Percentiles rank a stretch among this genome's conserved stretches.
Conservation (phyloP, 495 filamentous ascomycete genomes). For the Lichenothelia convexa region DNA sequence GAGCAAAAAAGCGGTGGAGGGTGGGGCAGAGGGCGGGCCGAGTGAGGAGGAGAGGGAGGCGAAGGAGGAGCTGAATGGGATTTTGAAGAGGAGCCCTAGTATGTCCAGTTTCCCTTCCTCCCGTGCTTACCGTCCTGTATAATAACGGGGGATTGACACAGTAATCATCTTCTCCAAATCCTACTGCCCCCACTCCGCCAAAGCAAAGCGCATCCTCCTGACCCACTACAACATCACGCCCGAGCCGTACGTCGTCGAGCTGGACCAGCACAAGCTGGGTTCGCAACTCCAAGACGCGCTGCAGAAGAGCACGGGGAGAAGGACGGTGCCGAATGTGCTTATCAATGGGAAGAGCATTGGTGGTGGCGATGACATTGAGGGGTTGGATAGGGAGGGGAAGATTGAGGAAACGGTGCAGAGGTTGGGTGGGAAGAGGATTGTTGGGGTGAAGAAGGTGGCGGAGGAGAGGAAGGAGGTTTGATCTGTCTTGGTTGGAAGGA, state of each 20-base stretch:
- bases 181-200: slow-evolving; percentile 69
- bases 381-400: slow-evolving; percentile 46
- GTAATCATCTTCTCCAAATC: slow-evolving; percentile 93
- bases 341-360: slow-evolving; percentile 79
- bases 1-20: slow-evolving; percentile 9
- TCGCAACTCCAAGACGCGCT: slow-evolving; percentile 47
- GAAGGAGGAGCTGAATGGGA: slow-evolving; percentile 48
- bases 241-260: slow-evolving; percentile 71
- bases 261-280: slow-evolving; percentile 67
- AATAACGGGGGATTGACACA: too few species aligned
- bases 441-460: too few species aligned
- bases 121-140: slow-evolving; percentile 1
- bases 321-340: slow-evolving; percentile 82
- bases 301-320: slow-evolving; percentile 51
- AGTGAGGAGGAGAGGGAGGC: slow-evolving; percentile 32
- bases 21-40: slow-evolving; percentile 22
- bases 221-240: slow-evolving; percentile 69
- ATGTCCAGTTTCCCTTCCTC: slow-evolving; percentile 16
- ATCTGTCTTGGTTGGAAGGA: too few species aligned
- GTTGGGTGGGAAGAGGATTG: slow-evolving; percentile 52
- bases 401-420: slow-evolving; percentile 52
- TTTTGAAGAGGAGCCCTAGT: slow-evolving; percentile 71
- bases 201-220: slow-evolving; percentile 67
- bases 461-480: too few species aligned
- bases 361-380: slow-evolving; percentile 70